Evolutionary conservation across 1,284 basidiomycete genomes (phyloP), one percentile per base, ranked within the genome.

Genomic region (Fistulinella cinereoalba): DNA sequence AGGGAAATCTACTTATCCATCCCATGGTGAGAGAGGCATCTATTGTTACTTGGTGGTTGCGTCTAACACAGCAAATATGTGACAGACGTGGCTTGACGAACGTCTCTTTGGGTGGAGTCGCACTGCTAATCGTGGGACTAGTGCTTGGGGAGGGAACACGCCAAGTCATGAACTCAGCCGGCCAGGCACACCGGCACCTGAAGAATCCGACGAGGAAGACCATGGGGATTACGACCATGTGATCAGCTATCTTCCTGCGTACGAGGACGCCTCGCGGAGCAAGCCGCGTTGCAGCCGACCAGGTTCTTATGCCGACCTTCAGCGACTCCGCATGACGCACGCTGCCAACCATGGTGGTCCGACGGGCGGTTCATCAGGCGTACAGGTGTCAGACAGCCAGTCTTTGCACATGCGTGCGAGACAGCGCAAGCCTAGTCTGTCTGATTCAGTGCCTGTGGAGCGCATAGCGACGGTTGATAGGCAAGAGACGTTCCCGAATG

Each of bases 31-130:
- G 70, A n/a, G 53, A 24, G 43, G 11, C 19, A 22, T 25, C 6
- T 18, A 9, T 40, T 10, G 32, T 27, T 36, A 16, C 37, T 3
- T 23, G 46, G 23, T 27, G 18, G 19, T 27, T 40, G 18, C 25
- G 25, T 37, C 51, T 21, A 46, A 50, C 39, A n/a, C 16, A 27
- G 15, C 8, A 12, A 33, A 27, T 39, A 13, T 19, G 21, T 33
- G 43, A 34, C 18, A 79, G 86, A 87, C 86, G 15, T 95, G 92
- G 92, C 77, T 96, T 28, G 94, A 97, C 65, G 93, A 96, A 68
- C 80, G 88, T 15, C 73, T 97, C 32, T 97, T 96, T 66, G 94
- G 94, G 29, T 97, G 93, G 93, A 88, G 83, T 62, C 76, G 76
- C 25, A 88, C 84, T 56, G 76, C 85, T 4, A 68, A 65, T 43